Evolutionary conservation across 1,139 yeast genomes (phyloP).

Genomic region (Citeromyces siamensis): DNA sequence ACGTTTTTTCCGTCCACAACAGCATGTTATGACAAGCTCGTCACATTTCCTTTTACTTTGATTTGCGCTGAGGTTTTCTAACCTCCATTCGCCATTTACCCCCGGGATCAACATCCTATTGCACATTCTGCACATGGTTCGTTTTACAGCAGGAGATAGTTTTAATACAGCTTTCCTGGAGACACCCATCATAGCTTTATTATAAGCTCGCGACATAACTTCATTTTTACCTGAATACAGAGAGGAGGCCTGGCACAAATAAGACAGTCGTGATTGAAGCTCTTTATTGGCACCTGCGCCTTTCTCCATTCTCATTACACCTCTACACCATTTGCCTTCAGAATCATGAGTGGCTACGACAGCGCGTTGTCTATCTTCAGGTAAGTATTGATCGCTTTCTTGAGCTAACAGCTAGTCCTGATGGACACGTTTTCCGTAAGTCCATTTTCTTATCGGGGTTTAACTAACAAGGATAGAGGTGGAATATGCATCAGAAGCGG

Average conservation of each 20-base stretch:
- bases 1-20: slow-evolving; percentile 23
- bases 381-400: slow-evolving; percentile 30
- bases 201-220: slow-evolving; percentile 34
- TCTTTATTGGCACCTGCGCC: slow-evolving; percentile 32
- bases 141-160: slow-evolving; percentile 46
- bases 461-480: slow-evolving; percentile 52
- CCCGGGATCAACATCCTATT: slow-evolving; percentile 36
- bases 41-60: slow-evolving; percentile 18
- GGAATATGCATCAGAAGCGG: slow-evolving; percentile 97
- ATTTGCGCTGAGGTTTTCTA: slow-evolving; percentile 14
- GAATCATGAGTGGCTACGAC: slow-evolving; percentile 92
- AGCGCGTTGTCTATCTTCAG: slow-evolving; percentile 97
- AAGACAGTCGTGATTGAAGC: slow-evolving; percentile 45
- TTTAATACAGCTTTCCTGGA: slow-evolving; percentile 54
- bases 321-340: slow-evolving; percentile 3
- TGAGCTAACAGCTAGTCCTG: slow-evolving; percentile 49
- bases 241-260: slow-evolving; percentile 31
- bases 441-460: slow-evolving; percentile 10
- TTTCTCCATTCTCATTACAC: slow-evolving; percentile 6
- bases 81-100: slow-evolving; percentile 17
- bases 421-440: slow-evolving; percentile 94
- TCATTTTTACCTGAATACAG: slow-evolving; percentile 14
- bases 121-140: slow-evolving; percentile 52
- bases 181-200: slow-evolving; percentile 33
- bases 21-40: slow-evolving; percentile 19